phyloP scores from a whole-genome alignment of 306 rosid genomes.

The Nissolia schottii region DNA sequence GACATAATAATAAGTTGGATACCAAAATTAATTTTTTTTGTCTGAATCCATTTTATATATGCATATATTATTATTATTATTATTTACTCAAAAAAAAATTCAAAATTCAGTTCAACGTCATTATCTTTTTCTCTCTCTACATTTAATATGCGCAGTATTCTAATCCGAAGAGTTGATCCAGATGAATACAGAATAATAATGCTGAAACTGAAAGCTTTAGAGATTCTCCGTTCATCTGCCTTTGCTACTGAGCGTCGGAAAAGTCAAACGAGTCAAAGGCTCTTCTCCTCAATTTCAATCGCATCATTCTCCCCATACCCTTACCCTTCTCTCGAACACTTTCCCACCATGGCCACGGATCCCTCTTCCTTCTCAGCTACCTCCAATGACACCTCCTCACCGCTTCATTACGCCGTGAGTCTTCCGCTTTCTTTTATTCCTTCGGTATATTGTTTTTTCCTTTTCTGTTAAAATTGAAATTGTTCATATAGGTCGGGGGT shows the following conservation, averaged over 20 bases:
- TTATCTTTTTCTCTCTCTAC: too few relatives aligned
- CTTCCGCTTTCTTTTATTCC: not conserved
- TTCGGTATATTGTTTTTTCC: too few relatives aligned
- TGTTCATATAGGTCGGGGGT: not conserved
- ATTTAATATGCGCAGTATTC: too few relatives aligned
- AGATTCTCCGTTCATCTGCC: conserved; percentile 43
- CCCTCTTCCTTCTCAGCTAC: conserved; percentile 31
- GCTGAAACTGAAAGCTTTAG: not conserved
- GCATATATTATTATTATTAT: too few relatives aligned
- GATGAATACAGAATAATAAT: not conserved
- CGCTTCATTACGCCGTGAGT: conserved; percentile 42
- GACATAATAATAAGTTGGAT: too few relatives aligned
- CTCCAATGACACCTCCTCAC: conserved; percentile 28
- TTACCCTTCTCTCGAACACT: conserved; percentile 10
- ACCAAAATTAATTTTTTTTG: too few relatives aligned
- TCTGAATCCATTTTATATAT: too few relatives aligned
- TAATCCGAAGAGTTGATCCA: not conserved
- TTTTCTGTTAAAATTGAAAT: not conserved
- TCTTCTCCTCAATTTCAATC: conserved; percentile 31
- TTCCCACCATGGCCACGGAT: not conserved
- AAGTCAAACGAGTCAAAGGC: conserved; percentile 24
- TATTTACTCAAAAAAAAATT: too few relatives aligned
- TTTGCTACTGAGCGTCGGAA: conserved; percentile 39
- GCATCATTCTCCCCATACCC: not conserved
- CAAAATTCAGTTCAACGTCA: too few relatives aligned